These are phyloP conservation scores for Beauveria pseudobassiana DNA, from an alignment of 2,329 filamentous ascomycete genomes.

Conservation along the genomic window DNA sequence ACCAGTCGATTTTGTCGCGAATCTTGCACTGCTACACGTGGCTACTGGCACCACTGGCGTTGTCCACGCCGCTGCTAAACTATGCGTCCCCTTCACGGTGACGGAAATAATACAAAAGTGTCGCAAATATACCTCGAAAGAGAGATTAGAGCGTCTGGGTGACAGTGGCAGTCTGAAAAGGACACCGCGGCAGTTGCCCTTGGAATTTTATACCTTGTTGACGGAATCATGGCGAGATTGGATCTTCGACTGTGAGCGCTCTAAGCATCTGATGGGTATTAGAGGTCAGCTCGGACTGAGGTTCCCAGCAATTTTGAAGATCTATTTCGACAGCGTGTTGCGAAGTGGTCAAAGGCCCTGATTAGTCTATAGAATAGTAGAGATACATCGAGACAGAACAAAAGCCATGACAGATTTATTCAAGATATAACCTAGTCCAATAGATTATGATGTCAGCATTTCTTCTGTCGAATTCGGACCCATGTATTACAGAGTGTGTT, in stretches of 20 bases:
- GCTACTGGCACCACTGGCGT: not conserved
- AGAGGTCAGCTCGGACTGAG: not conserved
- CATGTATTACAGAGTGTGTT: too few species aligned
- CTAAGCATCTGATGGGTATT: not conserved
- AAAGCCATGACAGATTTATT: too few species aligned
- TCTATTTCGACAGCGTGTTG: not conserved
- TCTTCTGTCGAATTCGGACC: too few species aligned
- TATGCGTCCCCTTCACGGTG: not conserved
- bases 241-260: not conserved
- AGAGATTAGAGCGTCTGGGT: not conserved
- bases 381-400: not conserved
- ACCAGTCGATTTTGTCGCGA: not conserved
- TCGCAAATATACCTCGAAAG: not conserved
- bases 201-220: not conserved
- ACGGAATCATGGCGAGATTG: conserved; percentile 4
- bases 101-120: not conserved
- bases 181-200: not conserved
- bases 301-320: not conserved
- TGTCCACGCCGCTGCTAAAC: not conserved
- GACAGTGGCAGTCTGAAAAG: not conserved
- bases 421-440: too few species aligned
- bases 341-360: not conserved
- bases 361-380: not conserved
- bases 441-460: too few species aligned
- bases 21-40: not conserved